These are phyloP conservation scores for Albizia julibrissin DNA, from an alignment of 306 rosid genomes.

Conservation along the genomic window DNA sequence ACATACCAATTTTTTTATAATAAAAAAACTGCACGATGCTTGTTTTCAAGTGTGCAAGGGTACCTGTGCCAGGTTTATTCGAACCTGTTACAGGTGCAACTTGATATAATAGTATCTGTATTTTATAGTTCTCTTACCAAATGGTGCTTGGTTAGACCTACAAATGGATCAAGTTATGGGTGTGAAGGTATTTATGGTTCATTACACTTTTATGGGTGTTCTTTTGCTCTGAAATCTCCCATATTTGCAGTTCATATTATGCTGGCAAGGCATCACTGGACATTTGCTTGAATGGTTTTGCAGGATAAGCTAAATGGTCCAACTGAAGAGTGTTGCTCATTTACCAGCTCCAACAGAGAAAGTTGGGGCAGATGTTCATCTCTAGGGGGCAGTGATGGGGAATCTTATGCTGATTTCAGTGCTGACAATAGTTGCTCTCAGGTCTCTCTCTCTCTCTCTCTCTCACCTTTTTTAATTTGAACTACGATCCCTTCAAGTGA, in stretches of 20 bases:
- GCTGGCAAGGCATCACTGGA: constrained; percentile 30
- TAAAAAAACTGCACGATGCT: background rate
- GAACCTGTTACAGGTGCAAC: background rate
- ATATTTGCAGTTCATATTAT: background rate
- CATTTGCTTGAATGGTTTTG: constrained; percentile 37
- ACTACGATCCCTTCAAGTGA: background rate
- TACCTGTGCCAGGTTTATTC: background rate
- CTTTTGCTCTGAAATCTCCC: background rate
- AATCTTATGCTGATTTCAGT: constrained; percentile 58
- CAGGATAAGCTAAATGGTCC: constrained; percentile 66
- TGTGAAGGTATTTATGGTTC: background rate
- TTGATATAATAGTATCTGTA: background rate
- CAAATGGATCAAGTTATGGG: background rate
- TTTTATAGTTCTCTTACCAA: background rate
- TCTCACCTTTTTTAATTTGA: background rate
- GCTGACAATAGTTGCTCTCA: constrained; percentile 54
- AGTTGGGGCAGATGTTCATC: constrained; percentile 96
- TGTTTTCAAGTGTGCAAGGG: background rate
- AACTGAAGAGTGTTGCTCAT: constrained; percentile 81
- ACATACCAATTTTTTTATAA: background rate
- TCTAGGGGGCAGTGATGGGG: constrained; percentile 78
- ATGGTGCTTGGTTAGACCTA: background rate
- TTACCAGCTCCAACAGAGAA: constrained; percentile 79
- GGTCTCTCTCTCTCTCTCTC: constrained; percentile 58
- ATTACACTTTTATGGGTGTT: background rate